phyloP scores from a whole-genome alignment of 768 basidiomycete species.

The Boletus rubescentipes region DNA sequence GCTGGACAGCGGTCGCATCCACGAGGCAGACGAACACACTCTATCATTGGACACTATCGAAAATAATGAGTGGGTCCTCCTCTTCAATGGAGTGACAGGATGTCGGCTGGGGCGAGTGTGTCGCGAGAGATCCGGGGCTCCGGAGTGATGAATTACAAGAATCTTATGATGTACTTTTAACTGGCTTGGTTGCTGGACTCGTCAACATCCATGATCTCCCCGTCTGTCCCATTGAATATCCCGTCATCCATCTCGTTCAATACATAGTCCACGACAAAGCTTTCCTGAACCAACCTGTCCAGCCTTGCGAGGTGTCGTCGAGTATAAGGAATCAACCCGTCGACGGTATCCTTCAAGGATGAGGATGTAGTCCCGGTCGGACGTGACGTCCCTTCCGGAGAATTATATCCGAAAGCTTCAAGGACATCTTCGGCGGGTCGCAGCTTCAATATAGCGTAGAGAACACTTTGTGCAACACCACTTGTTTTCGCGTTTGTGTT shows the following conservation, averaged over 20 bases:
- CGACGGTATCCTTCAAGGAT: conserved; percentile 70
- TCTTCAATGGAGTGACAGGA: conserved; percentile 73
- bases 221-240: conserved; percentile 55
- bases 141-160: not conserved
- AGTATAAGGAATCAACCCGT: conserved; percentile 89
- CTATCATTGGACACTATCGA: conserved; percentile 44
- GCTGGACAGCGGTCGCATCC: conserved; percentile 55
- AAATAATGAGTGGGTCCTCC: conserved; percentile 61
- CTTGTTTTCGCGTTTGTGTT: conserved; percentile 93
- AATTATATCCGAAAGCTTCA: conserved; percentile 49
- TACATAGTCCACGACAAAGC: conserved; percentile 91
- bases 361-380: conserved; percentile 23
- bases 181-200: not conserved
- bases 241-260: conserved; percentile 86
- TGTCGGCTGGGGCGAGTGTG: conserved; percentile 52
- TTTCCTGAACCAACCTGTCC: conserved; percentile 89
- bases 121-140: not conserved
- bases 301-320: conserved; percentile 87
- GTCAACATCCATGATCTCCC: conserved; percentile 43
- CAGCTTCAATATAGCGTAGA: conserved; percentile 80
- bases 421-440: conserved; percentile 73
- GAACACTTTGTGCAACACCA: conserved; percentile 76
- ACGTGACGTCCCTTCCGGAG: conserved; percentile 14
- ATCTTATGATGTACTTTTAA: conserved; percentile 18
- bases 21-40: conserved; percentile 45